These are phyloP conservation scores for Coemansia sp. DNA, from an alignment of 192 early-diverging fungal species.

Conservation along the genomic window DNA sequence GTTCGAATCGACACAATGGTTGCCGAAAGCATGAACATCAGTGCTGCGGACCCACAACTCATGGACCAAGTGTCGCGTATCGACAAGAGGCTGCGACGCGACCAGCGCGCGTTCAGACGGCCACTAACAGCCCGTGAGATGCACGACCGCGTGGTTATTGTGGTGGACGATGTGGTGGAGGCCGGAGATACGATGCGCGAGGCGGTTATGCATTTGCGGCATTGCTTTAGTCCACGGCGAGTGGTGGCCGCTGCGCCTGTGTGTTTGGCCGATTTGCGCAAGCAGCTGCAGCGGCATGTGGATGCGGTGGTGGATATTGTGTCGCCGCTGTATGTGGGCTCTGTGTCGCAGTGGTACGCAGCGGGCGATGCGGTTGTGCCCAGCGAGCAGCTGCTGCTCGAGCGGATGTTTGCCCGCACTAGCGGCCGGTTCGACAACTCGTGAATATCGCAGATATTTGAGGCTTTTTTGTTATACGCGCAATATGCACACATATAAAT, in stretches of 20 bases:
- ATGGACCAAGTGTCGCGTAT: constrained; percentile 18
- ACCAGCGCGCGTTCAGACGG: constrained; percentile 30
- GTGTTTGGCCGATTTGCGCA: constrained; percentile 52
- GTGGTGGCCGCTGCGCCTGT: constrained; percentile 54
- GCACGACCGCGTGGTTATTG: constrained; percentile 30
- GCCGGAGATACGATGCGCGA: constrained; percentile 55
- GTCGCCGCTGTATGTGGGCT: constrained; percentile 46
- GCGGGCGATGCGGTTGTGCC: constrained; percentile 18
- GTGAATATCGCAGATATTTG: background rate
- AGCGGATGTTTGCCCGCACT: constrained; percentile 27
- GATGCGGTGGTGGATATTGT: constrained; percentile 44
- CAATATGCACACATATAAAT: background rate
- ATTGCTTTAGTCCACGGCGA: constrained; percentile 26
- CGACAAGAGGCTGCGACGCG: constrained; percentile 18
- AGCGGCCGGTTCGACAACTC: constrained; percentile 4
- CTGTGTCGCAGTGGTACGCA: constrained; percentile 43
- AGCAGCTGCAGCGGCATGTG: constrained; percentile 39
- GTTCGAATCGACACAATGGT: constrained; percentile 46
- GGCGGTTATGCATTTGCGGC: constrained; percentile 48
- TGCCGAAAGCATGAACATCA: constrained; percentile 32
- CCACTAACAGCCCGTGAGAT: constrained; percentile 12
- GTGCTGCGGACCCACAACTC: constrained; percentile 6
- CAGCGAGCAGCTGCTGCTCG: constrained; percentile 26
- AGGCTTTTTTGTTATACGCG: background rate
- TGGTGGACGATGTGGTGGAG: constrained; percentile 55